Conservation (phyloP, 2,329 filamentous ascomycete genomes). For the Penicillium sp. region DNA sequence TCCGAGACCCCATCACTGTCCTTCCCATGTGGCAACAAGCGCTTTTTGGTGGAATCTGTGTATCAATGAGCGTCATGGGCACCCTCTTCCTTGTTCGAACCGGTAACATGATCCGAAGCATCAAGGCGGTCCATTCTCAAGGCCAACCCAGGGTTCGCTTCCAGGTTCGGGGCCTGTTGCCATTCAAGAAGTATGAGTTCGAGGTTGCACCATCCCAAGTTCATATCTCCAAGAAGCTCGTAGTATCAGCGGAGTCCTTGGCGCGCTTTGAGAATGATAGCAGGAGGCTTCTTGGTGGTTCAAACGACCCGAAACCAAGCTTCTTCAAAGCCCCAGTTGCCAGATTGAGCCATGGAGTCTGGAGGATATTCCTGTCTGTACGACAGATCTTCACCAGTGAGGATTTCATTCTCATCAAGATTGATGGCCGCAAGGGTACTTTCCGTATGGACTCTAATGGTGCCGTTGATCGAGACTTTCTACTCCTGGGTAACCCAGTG, state of each 20-base stretch:
- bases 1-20: slow-evolving; percentile 54
- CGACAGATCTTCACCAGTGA: slow-evolving; percentile 45
- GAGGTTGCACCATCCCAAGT: slow-evolving; percentile 38
- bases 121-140: slow-evolving; percentile 53
- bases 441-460: slow-evolving; percentile 44
- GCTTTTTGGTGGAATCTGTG: slow-evolving; percentile 60
- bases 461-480: slow-evolving; percentile 38
- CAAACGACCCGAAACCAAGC: slow-evolving; percentile 20
- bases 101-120: slow-evolving; percentile 58
- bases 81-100: slow-evolving; percentile 62
- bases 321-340: slow-evolving; percentile 39
- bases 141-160: slow-evolving; percentile 39
- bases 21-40: slow-evolving; percentile 60
- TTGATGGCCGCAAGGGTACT: slow-evolving; percentile 37
- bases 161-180: slow-evolving; percentile 38
- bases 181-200: slow-evolving; percentile 41
- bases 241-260: slow-evolving; percentile 32
- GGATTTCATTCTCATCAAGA: slow-evolving; percentile 42
- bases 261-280: slow-evolving; percentile 23
- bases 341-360: slow-evolving; percentile 33
- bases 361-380: slow-evolving; percentile 37
- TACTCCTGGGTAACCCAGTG: slow-evolving; percentile 34
- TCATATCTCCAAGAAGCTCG: slow-evolving; percentile 36
- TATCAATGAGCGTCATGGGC: slow-evolving; percentile 63
- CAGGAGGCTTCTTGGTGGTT: slow-evolving; percentile 15